A percentile compares a stretch with the other conserved stretches of the same genome.
These are phyloP conservation scores for Bruguiera parviflora DNA, from an alignment of 345 rosid species.

Conservation along the genomic window DNA sequence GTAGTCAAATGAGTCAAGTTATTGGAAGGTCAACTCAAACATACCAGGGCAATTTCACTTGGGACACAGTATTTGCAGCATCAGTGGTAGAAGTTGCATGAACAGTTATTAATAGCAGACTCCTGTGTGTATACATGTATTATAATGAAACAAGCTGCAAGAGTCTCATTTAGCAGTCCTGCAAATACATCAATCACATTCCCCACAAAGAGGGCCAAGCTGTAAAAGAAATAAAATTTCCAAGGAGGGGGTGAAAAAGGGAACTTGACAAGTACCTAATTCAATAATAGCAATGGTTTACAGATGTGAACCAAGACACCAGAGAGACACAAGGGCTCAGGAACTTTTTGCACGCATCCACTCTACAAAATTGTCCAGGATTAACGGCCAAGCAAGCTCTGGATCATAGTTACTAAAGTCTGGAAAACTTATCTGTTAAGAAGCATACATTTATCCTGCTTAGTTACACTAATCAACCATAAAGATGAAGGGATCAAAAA, in stretches of 20 bases:
- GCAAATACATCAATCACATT: slow-evolving; percentile 24
- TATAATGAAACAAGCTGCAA: slow-evolving; percentile 1
- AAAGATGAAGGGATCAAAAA: not conserved
- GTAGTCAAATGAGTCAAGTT: no score
- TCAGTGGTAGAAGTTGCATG: not conserved
- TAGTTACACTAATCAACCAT: no score
- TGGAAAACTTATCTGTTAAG: slow-evolving; percentile 83
- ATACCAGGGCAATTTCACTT: not conserved
- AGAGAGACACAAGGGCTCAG: slow-evolving; percentile 24
- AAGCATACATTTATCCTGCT: no score
- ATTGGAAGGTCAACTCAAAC: not conserved
- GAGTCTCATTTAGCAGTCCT: slow-evolving; percentile 31
- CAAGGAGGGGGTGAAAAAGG: not conserved
- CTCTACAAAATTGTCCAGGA: slow-evolving; percentile 97
- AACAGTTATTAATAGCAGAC: not conserved
- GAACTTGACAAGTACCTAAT: slow-evolving; percentile 27
- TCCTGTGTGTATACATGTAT: no score
- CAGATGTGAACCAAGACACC: slow-evolving; percentile 41
- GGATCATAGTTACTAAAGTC: slow-evolving; percentile 74
- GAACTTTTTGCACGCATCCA: slow-evolving; percentile 82
- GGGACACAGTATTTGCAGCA: not conserved
- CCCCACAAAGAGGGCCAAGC: not conserved
- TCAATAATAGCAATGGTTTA: slow-evolving; percentile 34
- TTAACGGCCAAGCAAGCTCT: slow-evolving; percentile 94
- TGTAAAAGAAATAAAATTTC: not conserved